Percentiles rank a stretch among this genome's conserved stretches.
Evolutionary conservation across 257 asterid genomes (phyloP).

Genomic region (Przewalskia tangutica): DNA sequence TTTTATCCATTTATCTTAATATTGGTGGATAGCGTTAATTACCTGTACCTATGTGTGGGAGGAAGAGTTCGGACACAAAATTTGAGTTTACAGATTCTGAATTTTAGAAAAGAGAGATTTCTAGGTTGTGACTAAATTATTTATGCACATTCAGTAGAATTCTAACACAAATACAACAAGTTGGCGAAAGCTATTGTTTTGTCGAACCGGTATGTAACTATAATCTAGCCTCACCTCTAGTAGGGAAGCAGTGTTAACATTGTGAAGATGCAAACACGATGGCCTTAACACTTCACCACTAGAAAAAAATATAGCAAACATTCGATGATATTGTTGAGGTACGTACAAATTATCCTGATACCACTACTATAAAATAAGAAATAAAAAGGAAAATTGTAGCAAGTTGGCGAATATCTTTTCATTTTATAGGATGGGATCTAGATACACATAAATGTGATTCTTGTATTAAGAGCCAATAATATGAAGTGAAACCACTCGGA

Average conservation of each 20-base stretch:
- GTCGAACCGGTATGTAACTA: too few relatives aligned
- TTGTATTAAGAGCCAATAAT: slow-evolving; percentile 12
- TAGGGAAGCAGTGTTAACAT: neutral
- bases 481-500: slow-evolving; percentile 2
- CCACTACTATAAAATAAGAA: neutral
- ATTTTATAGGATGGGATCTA: neutral
- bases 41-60: neutral
- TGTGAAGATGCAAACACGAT: neutral
- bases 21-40: neutral
- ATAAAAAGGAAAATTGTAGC: slow-evolving; percentile 11
- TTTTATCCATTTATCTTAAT: neutral
- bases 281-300: too few relatives aligned
- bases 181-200: neutral
- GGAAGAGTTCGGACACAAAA: neutral
- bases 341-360: neutral
- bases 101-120: neutral
- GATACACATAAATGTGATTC: slow-evolving; percentile 22
- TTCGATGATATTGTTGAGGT: neutral
- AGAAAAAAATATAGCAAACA: neutral
- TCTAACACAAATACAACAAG: neutral
- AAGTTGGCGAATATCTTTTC: slow-evolving; percentile 33
- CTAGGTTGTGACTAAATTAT: neutral
- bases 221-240: slow-evolving; percentile 27
- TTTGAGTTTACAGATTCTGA: neutral
- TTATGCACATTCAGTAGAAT: neutral